Evolutionary conservation across 2,329 filamentous ascomycete species (phyloP), one percentile per base, ranked within the genome.

Genomic region (Pseudopyrenochaeta lycopersici): DNA sequence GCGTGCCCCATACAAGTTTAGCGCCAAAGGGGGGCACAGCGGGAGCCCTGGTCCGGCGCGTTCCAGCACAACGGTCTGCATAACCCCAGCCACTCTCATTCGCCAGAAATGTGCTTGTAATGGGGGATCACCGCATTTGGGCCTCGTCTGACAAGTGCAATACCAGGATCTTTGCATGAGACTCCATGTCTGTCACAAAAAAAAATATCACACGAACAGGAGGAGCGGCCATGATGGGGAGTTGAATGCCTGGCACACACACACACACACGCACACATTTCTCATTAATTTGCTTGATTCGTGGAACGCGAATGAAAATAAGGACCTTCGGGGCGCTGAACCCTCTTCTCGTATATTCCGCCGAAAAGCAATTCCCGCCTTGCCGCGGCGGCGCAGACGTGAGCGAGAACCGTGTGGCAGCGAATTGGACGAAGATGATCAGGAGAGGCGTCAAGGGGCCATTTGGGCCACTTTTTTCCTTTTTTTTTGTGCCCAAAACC

Each of bases 61-160:
- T 46, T 43, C 59, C 64, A 60, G 54, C 42, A 9, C 43, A 43
- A 49, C 56, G 64, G 61, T 48, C 38, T 49, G 49, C 42, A 42
- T 36, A 31, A 21, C 48, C 39, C 39, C 52, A 30, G 38, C 20
- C 15, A 35, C n/a, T 42, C 39, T 44, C 14, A 66, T 60, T 67
- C 52, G 64, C 41, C 47, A 53, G 20, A 49, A 52, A 46, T 14
- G 40, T 60, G 52, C 52, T 38, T 49, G 52, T 29, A n/a, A 35
- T 47, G 17, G 14, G 12, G 42, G 35, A 45, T 52, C 36, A 46
- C 42, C 38, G 6, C 36, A 39, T 17, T 14, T n/a, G 36, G 3
- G 9, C 36, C 36, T 21, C 6, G 17, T 21, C 20, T 23, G 20
- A 20, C 21, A 20, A 43, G 43, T 54, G 46, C 49, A 50, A 21